Base-by-base conservation (phyloP, 2,329 filamentous ascomycete genomes). In the Colletotrichum eleusines region DNA sequence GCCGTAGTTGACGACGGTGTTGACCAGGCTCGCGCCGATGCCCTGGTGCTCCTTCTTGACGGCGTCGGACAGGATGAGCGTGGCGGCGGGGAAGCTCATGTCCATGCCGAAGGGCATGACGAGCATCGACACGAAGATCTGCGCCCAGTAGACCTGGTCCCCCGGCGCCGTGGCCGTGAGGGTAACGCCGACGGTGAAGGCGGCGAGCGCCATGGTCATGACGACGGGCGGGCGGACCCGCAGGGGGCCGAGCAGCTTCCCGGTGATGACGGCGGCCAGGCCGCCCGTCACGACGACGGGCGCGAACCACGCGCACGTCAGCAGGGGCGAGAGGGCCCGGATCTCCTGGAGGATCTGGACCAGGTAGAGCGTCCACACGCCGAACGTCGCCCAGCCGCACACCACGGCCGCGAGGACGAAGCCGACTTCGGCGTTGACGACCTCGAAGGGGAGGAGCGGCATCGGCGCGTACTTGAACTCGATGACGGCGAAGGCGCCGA, bases 1-100 rank as follows among this genome's bases (percentile, higher is more conserved):
- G 69, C 86, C 87, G 76, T 92, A 93, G 77, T 93, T 92, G 72
- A 92, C 87, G 14, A 91, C 83, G 0, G 90, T 92, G 68, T 86
- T 89, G 40, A 92, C 87, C 7, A 92, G 77, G 23, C 84, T 88
- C 12, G 82, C 83, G 0, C 80, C 84, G 14, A 85, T 81, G 5
- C 84, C 84, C 74, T 86, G 83, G 66, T 87, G 80, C 51, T 83
- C 78, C 65, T 80, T 81, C 16, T 80, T 76, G 0, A 86, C 82
- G 1, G 81, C 80, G 73, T 91, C 86, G 38, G 85, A 88, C 11
- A 92, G 80, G 38, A 92, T 84, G 16, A 92, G 76, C 0, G 85
- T 90, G 0, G 87, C 88, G 0, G 89, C 87, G 0, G 90, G 90
- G 74, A 91, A 91, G 2, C 84, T 88, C 84, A 91, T 91, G 76